Conservation (phyloP, 208 protist species). For the Crithidia expoeki region DNA sequence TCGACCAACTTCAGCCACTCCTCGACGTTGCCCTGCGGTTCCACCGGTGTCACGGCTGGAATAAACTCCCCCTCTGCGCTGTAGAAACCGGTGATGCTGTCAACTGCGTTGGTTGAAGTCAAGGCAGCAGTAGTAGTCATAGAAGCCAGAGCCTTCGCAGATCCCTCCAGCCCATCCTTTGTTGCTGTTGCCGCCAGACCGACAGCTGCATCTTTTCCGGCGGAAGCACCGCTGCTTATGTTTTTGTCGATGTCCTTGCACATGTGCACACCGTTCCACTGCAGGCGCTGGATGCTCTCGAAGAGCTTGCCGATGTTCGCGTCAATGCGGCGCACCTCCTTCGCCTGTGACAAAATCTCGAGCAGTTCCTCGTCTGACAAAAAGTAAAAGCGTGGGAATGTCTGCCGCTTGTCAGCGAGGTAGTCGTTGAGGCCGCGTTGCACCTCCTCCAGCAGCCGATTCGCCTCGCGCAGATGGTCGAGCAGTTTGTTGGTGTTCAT, state of each 20-base stretch:
- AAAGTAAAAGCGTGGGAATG: conserved; percentile 95
- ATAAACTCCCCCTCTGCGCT: conserved; percentile 95
- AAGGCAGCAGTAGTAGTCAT: neutral
- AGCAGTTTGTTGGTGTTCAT: conserved; percentile 94
- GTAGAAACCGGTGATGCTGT: conserved; percentile 92
- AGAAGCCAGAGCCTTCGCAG: neutral
- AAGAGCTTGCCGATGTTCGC: conserved; percentile 96
- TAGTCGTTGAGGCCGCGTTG: conserved; percentile 98
- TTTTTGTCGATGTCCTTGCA: neutral
- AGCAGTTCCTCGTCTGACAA: conserved; percentile 94
- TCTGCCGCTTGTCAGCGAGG: conserved; percentile 94
- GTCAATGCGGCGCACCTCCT: conserved; percentile 96
- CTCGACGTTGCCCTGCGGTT: conserved; percentile 96
- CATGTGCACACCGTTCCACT: conserved; percentile 62
- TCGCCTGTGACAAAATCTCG: conserved; percentile 96
- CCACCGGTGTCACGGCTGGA: conserved; percentile 78
- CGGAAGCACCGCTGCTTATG: neutral
- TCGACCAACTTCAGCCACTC: conserved; percentile 96
- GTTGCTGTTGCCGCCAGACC: too few species aligned
- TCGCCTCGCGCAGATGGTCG: conserved; percentile 93
- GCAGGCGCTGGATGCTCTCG: conserved; percentile 92
- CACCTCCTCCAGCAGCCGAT: conserved; percentile 95
- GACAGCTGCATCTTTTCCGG: too few species aligned
- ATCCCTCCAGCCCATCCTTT: neutral
- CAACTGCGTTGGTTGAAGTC: neutral